Evolutionary conservation across 495 filamentous ascomycete species (phyloP).

Genomic region (Aspergillus wentii): DNA sequence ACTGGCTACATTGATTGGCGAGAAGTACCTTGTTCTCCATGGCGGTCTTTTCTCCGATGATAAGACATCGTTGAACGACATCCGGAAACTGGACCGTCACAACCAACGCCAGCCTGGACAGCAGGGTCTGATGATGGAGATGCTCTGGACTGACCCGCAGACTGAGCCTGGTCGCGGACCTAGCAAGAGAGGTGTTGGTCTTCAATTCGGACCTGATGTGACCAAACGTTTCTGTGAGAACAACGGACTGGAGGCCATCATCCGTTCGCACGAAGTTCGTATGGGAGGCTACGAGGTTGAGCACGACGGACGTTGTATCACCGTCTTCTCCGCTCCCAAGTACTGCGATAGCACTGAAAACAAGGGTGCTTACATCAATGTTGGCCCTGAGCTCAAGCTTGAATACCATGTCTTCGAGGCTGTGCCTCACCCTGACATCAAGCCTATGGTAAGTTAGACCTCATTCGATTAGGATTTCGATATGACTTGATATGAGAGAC

Average conservation of each 20-base stretch:
- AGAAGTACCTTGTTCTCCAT: conserved; percentile 89
- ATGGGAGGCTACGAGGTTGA: conserved; percentile 98
- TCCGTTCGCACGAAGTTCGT: conserved; percentile 93
- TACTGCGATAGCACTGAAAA: conserved; percentile 99
- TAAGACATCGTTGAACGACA: conserved; percentile 85
- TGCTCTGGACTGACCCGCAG: conserved; percentile 99
- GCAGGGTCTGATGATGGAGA: conserved; percentile 98
- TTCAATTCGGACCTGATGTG: conserved; percentile 95
- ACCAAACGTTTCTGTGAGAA: conserved; percentile 96
- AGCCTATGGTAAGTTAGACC: conserved; percentile 79
- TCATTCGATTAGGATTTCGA: too few relatives aligned
- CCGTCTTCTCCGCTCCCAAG: conserved; percentile 97
- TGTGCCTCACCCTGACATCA: conserved; percentile 90
- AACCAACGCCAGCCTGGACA: conserved; percentile 95
- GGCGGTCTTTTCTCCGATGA: conserved; percentile 98
- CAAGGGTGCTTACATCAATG: conserved; percentile 97
- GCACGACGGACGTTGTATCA: conserved; percentile 94
- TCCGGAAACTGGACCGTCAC: conserved; percentile 87
- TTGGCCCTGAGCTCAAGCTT: conserved; percentile 87
- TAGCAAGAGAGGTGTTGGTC: conserved; percentile 92
- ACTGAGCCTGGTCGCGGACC: conserved; percentile 78
- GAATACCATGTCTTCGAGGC: conserved; percentile 90
- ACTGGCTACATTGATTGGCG: conserved; percentile 85
- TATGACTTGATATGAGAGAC: too few relatives aligned
- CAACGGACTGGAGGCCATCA: conserved; percentile 91